Conservation (phyloP, 805 yeast genomes). For the Cephaloascus fragrans region DNA sequence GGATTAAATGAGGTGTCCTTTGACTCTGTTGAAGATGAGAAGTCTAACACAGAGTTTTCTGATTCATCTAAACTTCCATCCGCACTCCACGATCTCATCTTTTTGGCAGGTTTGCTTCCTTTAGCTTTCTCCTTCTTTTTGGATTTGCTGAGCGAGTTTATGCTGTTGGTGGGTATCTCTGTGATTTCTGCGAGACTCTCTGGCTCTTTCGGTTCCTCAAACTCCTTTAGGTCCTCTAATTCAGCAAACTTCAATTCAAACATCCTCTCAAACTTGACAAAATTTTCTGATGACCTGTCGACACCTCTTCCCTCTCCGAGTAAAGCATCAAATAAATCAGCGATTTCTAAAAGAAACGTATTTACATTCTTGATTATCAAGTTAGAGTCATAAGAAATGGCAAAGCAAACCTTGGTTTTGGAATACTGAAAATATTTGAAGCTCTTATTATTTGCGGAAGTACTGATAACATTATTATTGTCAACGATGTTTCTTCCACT, state of each 20-base stretch:
- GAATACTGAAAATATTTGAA: background rate
- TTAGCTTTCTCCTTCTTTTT: too few relatives aligned
- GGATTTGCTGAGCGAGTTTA: too few relatives aligned
- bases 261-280: background rate
- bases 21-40: constrained; percentile 23
- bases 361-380: background rate
- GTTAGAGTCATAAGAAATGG: background rate
- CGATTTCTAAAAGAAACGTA: background rate
- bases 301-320: background rate
- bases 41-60: constrained; percentile 40
- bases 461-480: background rate
- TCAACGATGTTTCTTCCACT: background rate
- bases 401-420: background rate
- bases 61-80: constrained; percentile 14
- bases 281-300: background rate
- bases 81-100: constrained; percentile 49
- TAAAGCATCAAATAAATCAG: background rate
- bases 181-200: background rate
- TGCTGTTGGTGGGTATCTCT: background rate
- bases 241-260: constrained; percentile 1
- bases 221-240: background rate
- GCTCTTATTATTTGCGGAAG: background rate
- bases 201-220: background rate
- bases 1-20: background rate
- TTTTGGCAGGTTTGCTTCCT: background rate